Evolutionary conservation across 2,329 filamentous ascomycete species (phyloP).

Genomic region (Fusarium humuli): DNA sequence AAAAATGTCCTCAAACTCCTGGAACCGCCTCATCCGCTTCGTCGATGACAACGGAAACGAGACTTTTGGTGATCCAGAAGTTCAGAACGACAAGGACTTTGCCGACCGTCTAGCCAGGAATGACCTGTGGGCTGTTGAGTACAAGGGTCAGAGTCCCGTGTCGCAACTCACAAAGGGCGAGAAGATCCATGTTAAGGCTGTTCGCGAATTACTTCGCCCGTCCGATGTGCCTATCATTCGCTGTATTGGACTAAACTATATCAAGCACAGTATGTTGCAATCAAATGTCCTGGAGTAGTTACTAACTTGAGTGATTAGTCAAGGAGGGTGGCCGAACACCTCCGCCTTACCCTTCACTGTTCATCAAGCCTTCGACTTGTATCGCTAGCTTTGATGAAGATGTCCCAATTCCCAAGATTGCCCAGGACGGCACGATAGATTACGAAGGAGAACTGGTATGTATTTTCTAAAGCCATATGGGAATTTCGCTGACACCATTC

Average conservation of each 20-base stretch:
- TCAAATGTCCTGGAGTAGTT: fast-evolving
- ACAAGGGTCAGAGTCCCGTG: constrained; percentile 47
- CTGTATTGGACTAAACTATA: constrained; percentile 54
- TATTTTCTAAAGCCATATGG: fast-evolving
- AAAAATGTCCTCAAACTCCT: constrained; percentile 44
- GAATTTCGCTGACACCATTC: not conserved
- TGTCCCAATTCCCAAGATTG: constrained; percentile 60
- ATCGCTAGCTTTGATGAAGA: constrained; percentile 53
- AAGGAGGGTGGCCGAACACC: constrained; percentile 64
- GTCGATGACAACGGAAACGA: constrained; percentile 50
- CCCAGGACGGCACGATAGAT: constrained; percentile 59
- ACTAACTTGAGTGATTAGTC: constrained; percentile 51
- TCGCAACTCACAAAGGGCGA: constrained; percentile 42
- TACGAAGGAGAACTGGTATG: constrained; percentile 62
- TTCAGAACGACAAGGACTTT: constrained; percentile 47
- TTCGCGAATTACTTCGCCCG: constrained; percentile 48
- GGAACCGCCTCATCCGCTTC: constrained; percentile 52
- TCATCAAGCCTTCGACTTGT: constrained; percentile 62
- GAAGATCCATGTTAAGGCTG: constrained; percentile 48
- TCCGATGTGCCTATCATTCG: constrained; percentile 52
- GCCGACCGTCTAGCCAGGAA: constrained; percentile 37
- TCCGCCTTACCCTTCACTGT: constrained; percentile 61
- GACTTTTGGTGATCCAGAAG: constrained; percentile 51
- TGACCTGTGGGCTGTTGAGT: constrained; percentile 48
- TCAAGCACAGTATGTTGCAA: constrained; percentile 49